Evolutionary conservation across 2,329 filamentous ascomycete genomes (phyloP), one percentile per base, ranked within the genome.

Genomic region (Phialophora tarda): DNA sequence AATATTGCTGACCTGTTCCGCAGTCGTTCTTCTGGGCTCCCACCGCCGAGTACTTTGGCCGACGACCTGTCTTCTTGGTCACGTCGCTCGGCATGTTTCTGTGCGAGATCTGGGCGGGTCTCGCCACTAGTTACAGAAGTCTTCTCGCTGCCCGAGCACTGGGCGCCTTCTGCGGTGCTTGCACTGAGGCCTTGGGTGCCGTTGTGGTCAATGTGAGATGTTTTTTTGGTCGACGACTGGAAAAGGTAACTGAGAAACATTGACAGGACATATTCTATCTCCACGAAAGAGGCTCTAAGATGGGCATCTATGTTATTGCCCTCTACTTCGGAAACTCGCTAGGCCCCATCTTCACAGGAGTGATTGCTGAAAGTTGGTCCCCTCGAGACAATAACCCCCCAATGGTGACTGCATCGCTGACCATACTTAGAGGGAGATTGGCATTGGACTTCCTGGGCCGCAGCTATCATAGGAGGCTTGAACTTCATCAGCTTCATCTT

Each of bases 41-140:
- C 6, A 28, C n/a, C 7, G 53, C 76, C 28, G 77, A 79, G 63
- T 74, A 77, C 57, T 77, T 75, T 51, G 78, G 78, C 2, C 74
- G 77, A 21, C 71, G 77, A 28, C 74, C 74, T 6, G 71, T 79
- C 10, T 78, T 78, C 62, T 69, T 75, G 6, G 69, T 76, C 17
- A 73, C 73, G 1, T 78, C 73, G 73, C 72, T 76, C 48, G 30
- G 74, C 59, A 64, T 77, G 7, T 74, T 75, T 53, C 70, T 77
- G 21, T 75, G 77, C 64, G 70, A 75, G 51, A 47, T 66, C 21
- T 63, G 64, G 59, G 34, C 64, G 3, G 53, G 26, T 6, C 8
- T 12, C 30, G 34, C 59, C 8, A 41, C 23, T 3, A 59, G 44
- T 17, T 63, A 28, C 32, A 24, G 54, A 7, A 66, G 53, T 38